Conservation (phyloP, 805 yeast genomes). For the Metschnikowia lochheadii region DNA sequence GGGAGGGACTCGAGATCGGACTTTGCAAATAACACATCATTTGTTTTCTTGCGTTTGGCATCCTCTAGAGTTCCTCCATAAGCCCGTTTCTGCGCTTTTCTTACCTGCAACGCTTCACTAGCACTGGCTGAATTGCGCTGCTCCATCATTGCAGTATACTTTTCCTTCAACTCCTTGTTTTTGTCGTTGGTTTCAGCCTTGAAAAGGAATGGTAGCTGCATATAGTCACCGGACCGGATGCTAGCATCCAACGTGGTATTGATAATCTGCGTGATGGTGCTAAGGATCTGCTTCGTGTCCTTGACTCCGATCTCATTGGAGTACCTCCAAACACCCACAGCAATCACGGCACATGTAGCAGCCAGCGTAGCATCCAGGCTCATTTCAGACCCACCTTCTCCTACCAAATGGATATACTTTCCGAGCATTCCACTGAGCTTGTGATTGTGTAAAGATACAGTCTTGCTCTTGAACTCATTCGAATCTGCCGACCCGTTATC, state of each 20-base stretch:
- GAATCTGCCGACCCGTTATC: background rate
- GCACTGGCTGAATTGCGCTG: background rate
- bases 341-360: slow-evolving; percentile 24
- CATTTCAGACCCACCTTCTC: slow-evolving; percentile 29
- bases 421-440: slow-evolving; percentile 24
- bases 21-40: background rate
- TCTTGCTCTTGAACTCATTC: background rate
- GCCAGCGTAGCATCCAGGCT: slow-evolving; percentile 27
- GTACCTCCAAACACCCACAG: slow-evolving; percentile 13
- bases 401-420: slow-evolving; percentile 35
- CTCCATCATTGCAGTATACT: slow-evolving; percentile 1
- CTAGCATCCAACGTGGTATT: slow-evolving; percentile 10
- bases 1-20: background rate
- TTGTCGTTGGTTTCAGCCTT: slow-evolving; percentile 1
- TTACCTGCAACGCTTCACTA: background rate
- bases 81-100: background rate
- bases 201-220: slow-evolving; percentile 12
- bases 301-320: slow-evolving; percentile 2
- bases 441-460: slow-evolving; percentile 20
- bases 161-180: background rate
- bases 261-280: slow-evolving; percentile 11
- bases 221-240: slow-evolving; percentile 10
- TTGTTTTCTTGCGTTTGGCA: background rate
- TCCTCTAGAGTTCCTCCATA: background rate
- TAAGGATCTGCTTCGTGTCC: slow-evolving; percentile 6